Evolutionary conservation across 1,284 basidiomycete genomes (phyloP).

Genomic region (Earliella scabrosa): DNA sequence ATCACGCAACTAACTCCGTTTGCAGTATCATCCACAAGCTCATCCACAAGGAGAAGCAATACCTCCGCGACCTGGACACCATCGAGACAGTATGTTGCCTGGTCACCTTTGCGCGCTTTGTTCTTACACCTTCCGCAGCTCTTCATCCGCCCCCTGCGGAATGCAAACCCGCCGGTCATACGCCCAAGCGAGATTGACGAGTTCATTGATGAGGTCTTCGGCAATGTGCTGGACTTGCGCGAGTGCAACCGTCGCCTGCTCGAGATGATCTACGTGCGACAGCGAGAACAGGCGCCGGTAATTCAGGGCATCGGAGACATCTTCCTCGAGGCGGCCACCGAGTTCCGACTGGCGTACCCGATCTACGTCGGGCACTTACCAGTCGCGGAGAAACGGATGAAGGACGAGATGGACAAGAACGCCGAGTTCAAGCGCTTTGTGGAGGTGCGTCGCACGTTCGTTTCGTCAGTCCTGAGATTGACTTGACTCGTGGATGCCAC

Average conservation of each 20-base stretch:
- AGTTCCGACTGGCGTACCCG: slow-evolving; percentile 88
- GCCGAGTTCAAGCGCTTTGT: slow-evolving; percentile 84
- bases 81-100: slow-evolving; percentile 74
- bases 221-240: slow-evolving; percentile 84
- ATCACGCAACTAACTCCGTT: background rate
- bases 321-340: slow-evolving; percentile 85
- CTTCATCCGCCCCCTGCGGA: slow-evolving; percentile 81
- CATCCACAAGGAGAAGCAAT: slow-evolving; percentile 90
- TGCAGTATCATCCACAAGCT: slow-evolving; percentile 89
- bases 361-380: slow-evolving; percentile 87
- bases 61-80: slow-evolving; percentile 86
- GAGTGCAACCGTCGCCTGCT: slow-evolving; percentile 83
- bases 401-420: slow-evolving; percentile 85
- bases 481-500: too few relatives aligned
- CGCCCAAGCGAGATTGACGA: slow-evolving; percentile 66
- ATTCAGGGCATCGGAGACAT: slow-evolving; percentile 91
- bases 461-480: too few relatives aligned
- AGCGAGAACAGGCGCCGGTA: slow-evolving; percentile 86
- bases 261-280: slow-evolving; percentile 85
- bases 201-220: slow-evolving; percentile 88
- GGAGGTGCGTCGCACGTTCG: slow-evolving; percentile 74
- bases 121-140: slow-evolving; percentile 51
- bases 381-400: slow-evolving; percentile 83
- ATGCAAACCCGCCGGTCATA: slow-evolving; percentile 77
- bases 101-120: too few relatives aligned